phyloP scores from a whole-genome alignment of 495 filamentous ascomycete genomes.

The Aspergillus funiculosus region DNA sequence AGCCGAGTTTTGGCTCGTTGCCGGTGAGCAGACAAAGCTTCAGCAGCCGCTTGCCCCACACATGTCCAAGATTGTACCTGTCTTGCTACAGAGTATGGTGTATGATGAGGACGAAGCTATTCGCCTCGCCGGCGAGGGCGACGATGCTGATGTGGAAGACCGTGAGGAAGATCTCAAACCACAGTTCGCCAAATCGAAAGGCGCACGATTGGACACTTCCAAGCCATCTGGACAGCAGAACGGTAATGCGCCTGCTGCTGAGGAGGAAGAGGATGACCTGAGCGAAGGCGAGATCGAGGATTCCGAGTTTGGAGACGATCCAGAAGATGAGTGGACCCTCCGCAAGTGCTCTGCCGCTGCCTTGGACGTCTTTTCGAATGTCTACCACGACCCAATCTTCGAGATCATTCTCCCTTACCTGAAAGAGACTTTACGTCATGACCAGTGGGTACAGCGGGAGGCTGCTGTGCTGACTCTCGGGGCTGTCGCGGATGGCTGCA shows the following conservation, averaged over 20 bases:
- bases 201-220: conserved; percentile 38
- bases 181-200: conserved; percentile 77
- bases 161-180: conserved; percentile 88
- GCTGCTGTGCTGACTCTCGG: conserved; percentile 92
- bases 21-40: conserved; percentile 79
- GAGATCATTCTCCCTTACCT: conserved; percentile 87
- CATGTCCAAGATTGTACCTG: conserved; percentile 80
- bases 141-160: conserved; percentile 92
- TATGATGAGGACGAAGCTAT: conserved; percentile 92
- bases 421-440: conserved; percentile 79
- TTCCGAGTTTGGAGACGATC: conserved; percentile 64
- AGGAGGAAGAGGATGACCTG: conserved; percentile 56
- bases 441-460: conserved; percentile 88
- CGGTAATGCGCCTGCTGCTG: conserved; percentile 44
- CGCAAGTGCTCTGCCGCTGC: conserved; percentile 97
- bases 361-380: conserved; percentile 85
- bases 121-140: conserved; percentile 70
- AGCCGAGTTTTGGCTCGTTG: conserved; percentile 94
- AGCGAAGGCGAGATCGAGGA: conserved; percentile 89
- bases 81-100: conserved; percentile 90
- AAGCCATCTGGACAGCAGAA: conserved; percentile 47
- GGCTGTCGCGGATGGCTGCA: conserved; percentile 92
- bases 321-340: conserved; percentile 92
- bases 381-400: conserved; percentile 85
- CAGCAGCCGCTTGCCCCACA: conserved; percentile 67